Percentiles rank a stretch among this genome's conserved stretches.
phyloP scores from a whole-genome alignment of 495 filamentous ascomycete genomes.

The Aspergillus bertholletiae region DNA sequence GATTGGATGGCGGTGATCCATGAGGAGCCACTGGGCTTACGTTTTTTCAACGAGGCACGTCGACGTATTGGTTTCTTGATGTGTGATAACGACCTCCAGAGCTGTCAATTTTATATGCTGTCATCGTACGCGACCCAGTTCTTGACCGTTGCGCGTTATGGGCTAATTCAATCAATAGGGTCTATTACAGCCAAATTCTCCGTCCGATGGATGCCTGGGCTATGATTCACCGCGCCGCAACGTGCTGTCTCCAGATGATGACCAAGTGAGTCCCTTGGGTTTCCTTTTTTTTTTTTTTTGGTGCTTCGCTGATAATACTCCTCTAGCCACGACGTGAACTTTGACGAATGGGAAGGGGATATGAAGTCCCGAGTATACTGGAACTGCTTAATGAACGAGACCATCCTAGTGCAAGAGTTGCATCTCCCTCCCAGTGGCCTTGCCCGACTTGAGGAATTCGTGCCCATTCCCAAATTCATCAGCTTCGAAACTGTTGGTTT shows the following conservation, averaged over 20 bases:
- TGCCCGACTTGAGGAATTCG: slow-evolving; percentile 40
- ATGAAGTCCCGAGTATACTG: slow-evolving; percentile 50
- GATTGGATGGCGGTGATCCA: slow-evolving; percentile 42
- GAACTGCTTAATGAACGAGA: slow-evolving; percentile 49
- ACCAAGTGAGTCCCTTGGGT: slow-evolving; percentile 37
- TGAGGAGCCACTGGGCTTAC: slow-evolving; percentile 39
- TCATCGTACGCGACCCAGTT: slow-evolving; percentile 33
- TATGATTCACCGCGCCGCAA: slow-evolving; percentile 47
- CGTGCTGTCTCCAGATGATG: slow-evolving; percentile 43
- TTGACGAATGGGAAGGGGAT: slow-evolving; percentile 47
- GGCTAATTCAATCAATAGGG: slow-evolving; percentile 17
- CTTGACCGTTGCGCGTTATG: neutral
- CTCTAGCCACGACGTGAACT: slow-evolving; percentile 39
- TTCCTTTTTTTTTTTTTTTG: neutral
- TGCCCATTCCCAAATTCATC: slow-evolving; percentile 49
- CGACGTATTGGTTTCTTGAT: slow-evolving; percentile 46
- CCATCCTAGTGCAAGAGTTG: slow-evolving; percentile 45
- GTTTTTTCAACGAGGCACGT: slow-evolving; percentile 46
- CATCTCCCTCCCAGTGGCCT: slow-evolving; percentile 46
- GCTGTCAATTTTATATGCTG: slow-evolving; percentile 46
- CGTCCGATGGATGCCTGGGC: slow-evolving; percentile 46
- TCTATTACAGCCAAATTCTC: slow-evolving; percentile 43
- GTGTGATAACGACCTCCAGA: slow-evolving; percentile 44
- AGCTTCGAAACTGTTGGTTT: slow-evolving; percentile 38
- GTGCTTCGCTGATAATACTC: slow-evolving; percentile 6